Base-by-base conservation (phyloP, 805 yeast genomes). In the Sungouiozyma ichnusensis region DNA sequence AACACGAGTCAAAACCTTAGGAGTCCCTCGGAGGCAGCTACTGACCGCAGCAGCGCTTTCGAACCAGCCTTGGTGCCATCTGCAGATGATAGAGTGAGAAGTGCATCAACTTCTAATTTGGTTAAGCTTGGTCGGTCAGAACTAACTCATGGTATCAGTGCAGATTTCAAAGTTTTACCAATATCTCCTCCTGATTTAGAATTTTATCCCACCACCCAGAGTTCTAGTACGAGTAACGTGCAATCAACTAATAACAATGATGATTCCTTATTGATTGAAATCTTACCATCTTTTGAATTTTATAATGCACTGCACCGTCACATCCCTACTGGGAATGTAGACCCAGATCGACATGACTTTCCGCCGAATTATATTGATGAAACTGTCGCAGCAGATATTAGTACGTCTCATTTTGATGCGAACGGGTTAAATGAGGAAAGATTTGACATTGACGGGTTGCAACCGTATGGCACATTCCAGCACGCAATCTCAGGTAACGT, bases 241-340 rank as follows among this genome's bases (percentile, higher is more conserved):
- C 14, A 18, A 35, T 14, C 29, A 20, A 36, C 5, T 40, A 36
- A 40, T 37, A 43, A 38, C n/a, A 40, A 46, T 24, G 47, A 42
- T 17, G 50, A 47, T 33, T 47, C 50, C 6, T 31, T 47, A 32
- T 33, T 47, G 11, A 64, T 76, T 39, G 85, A 79, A 49, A 72
- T 79, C 2, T 56, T 80, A 31, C 87, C 85, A 0, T 77, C 85
- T 0, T 80, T 79, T 52, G 82, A 79, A 47, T 75, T 80, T 79
- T 78, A 76, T 51, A 77, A 75, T 49, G 70, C 65, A 1, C 39
- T 67, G 35, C 67, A 65, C 39, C 52, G 62, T 38, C 72, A 50
- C 60, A 71, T 52, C 48, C 71, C 62, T 47, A 67, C 53, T 41
- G 76, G 55, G 53, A 71, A 54, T 32, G 52, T 54, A 1, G 52